phyloP scores from a whole-genome alignment of 1,284 basidiomycete species.

The Moniliophthora roreri region DNA sequence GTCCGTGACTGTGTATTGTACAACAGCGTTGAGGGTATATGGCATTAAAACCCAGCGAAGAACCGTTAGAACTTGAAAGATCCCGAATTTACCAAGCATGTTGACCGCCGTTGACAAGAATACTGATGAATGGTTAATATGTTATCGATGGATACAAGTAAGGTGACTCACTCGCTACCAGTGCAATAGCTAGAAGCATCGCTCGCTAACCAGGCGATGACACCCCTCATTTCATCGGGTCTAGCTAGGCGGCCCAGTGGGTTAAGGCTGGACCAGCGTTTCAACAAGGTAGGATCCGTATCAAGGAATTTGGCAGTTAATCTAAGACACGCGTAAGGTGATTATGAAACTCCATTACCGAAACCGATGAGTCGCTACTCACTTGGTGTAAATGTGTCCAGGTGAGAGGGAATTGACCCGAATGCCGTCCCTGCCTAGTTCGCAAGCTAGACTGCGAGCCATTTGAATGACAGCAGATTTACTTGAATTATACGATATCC shows the following conservation, averaged over 20 bases:
- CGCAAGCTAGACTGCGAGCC: conserved; percentile 82
- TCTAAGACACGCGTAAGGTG: conserved; percentile 33
- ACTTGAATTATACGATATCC: conserved; percentile 80
- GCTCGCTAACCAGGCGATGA: conserved; percentile 75
- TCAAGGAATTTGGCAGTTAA: conserved; percentile 82
- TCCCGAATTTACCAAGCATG: conserved; percentile 54
- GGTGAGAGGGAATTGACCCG: conserved; percentile 78
- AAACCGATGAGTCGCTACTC: conserved; percentile 24
- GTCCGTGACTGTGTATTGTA: too few species aligned
- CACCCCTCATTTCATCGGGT: conserved; percentile 78
- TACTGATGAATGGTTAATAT: conserved; percentile 37
- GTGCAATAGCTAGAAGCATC: conserved; percentile 78
- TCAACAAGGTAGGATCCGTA: conserved; percentile 62
- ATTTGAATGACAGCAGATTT: conserved; percentile 84
- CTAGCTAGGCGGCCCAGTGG: conserved; percentile 76
- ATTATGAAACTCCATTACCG: not conserved
- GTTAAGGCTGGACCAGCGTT: conserved; percentile 73
- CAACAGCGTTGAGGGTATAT: too few species aligned
- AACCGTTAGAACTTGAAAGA: too few species aligned
- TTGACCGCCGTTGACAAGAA: conserved; percentile 71
- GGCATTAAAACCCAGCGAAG: too few species aligned
- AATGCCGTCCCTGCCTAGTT: conserved; percentile 70
- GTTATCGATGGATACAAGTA: not conserved
- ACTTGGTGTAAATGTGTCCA: conserved; percentile 76
- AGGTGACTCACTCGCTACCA: conserved; percentile 65